Conservation (phyloP, 2,329 filamentous ascomycete genomes). For the Triangularia verruculosa region DNA sequence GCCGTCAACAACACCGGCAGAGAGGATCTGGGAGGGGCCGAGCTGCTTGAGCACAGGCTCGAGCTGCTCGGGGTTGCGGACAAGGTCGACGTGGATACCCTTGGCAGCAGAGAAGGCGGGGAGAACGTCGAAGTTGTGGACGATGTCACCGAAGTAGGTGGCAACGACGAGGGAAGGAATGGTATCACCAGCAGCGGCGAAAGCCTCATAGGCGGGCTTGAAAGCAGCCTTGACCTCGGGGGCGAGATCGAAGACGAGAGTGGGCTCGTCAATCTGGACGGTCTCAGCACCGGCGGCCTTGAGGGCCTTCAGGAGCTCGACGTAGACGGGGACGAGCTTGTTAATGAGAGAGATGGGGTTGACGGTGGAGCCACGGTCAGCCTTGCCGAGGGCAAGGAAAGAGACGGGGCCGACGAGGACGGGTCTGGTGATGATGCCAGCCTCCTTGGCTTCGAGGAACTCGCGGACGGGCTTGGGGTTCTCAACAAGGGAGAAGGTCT, state of each 20-base stretch:
- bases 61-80: slow-evolving; percentile 97
- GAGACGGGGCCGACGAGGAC: slow-evolving; percentile 95
- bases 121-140: slow-evolving; percentile 95
- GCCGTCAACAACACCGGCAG: slow-evolving; percentile 94
- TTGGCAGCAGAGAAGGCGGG: slow-evolving; percentile 65
- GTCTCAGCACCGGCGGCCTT: slow-evolving; percentile 95
- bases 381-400: slow-evolving; percentile 97
- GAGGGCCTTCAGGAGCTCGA: slow-evolving; percentile 86
- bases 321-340: slow-evolving; percentile 91
- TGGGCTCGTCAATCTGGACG: slow-evolving; percentile 97
- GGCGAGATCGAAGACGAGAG: slow-evolving; percentile 91
- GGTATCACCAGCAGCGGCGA: slow-evolving; percentile 70
- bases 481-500: slow-evolving; percentile 84
- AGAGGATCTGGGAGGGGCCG: slow-evolving; percentile 85
- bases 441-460: slow-evolving; percentile 97
- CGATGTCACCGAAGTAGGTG: slow-evolving; percentile 99
- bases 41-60: slow-evolving; percentile 78
- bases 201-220: slow-evolving; percentile 95
- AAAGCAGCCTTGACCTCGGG: slow-evolving; percentile 91
- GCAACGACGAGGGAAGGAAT: slow-evolving; percentile 87
- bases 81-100: slow-evolving; percentile 90
- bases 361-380: slow-evolving; percentile 90
- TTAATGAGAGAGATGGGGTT: slow-evolving; percentile 91
- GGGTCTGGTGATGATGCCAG: slow-evolving; percentile 86
- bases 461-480: slow-evolving; percentile 92